These are phyloP conservation scores for Reticulomyxa filosa DNA, from an alignment of 78 protist species.

Conservation along the genomic window DNA sequence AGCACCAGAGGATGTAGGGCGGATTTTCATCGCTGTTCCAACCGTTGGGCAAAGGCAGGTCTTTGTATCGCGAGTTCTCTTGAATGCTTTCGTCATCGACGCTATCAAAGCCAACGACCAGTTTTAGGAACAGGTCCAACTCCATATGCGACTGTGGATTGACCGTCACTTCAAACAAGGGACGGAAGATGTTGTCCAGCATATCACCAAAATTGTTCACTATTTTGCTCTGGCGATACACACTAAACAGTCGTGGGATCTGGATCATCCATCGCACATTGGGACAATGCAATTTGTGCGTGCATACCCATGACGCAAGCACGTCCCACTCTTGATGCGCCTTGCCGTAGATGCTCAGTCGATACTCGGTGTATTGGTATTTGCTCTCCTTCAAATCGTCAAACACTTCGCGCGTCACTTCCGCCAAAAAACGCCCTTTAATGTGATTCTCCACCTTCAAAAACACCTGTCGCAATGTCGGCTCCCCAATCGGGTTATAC, in stretches of 20 bases:
- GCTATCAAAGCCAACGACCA: slow-evolving; percentile 70
- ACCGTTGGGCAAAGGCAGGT: slow-evolving; percentile 26
- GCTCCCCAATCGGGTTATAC: slow-evolving; percentile 69
- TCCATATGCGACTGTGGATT: slow-evolving; percentile 14
- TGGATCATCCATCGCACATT: slow-evolving; percentile 70
- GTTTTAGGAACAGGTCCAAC: slow-evolving; percentile 28
- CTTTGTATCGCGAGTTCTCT: slow-evolving; percentile 18
- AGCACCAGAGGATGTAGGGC: slow-evolving; percentile 77
- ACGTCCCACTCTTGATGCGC: slow-evolving; percentile 48
- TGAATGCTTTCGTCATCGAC: slow-evolving; percentile 86
- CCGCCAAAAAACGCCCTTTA: slow-evolving; percentile 63
- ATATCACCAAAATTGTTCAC: slow-evolving; percentile 40
- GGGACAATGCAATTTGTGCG: slow-evolving; percentile 37
- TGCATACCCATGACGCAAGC: slow-evolving; percentile 56
- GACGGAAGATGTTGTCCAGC: slow-evolving; percentile 63
- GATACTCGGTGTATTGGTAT: slow-evolving; percentile 33
- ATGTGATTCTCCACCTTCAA: slow-evolving; percentile 81
- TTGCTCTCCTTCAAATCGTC: slow-evolving; percentile 44
- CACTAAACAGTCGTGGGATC: slow-evolving; percentile 70
- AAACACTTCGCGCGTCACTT: slow-evolving; percentile 60
- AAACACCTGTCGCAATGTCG: slow-evolving; percentile 66
- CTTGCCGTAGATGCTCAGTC: slow-evolving; percentile 79
- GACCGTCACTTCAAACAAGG: slow-evolving; percentile 64
- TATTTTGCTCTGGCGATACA: slow-evolving; percentile 14
- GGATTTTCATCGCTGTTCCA: slow-evolving; percentile 72